Conservation (phyloP, 352 stramenopile genomes). For the Phytophthora litchii region DNA sequence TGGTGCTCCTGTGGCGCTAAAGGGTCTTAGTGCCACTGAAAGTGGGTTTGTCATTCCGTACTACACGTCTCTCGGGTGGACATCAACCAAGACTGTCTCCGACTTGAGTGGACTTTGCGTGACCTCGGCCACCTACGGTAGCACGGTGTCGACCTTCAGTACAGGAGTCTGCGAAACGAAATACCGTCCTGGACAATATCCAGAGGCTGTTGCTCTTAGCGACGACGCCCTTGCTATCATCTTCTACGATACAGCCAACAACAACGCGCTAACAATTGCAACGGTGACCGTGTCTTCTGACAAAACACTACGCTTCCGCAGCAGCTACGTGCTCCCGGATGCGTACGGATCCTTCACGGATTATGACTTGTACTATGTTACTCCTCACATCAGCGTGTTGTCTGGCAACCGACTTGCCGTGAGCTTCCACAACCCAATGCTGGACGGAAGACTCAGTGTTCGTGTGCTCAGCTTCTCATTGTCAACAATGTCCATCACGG, state of each 20-base stretch:
- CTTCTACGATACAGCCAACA: conserved; percentile 64
- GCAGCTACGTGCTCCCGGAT: conserved; percentile 50
- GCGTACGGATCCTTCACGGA: conserved; percentile 47
- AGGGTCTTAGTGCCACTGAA: conserved; percentile 16
- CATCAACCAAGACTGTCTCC: conserved; percentile 20
- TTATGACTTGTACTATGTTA: conserved; percentile 42
- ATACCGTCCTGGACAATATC: conserved; percentile 43
- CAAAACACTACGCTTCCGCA: conserved; percentile 44
- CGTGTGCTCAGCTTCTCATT: conserved; percentile 54
- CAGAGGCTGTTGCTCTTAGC: conserved; percentile 53
- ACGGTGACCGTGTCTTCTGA: conserved; percentile 38
- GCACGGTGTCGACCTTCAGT: conserved; percentile 35
- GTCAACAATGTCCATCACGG: conserved; percentile 47
- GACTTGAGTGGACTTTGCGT: conserved; percentile 48
- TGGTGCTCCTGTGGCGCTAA: conserved; percentile 40
- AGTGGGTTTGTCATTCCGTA: conserved; percentile 58
- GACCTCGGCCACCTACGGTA: conserved; percentile 38
- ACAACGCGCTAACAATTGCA: conserved; percentile 56
- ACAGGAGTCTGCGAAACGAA: conserved; percentile 47
- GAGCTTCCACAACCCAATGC: conserved; percentile 65
- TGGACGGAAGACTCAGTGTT: conserved; percentile 48
- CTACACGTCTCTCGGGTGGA: conserved; percentile 27
- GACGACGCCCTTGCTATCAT: conserved; percentile 47
- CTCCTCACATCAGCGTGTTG: conserved; percentile 39
- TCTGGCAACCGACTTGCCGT: conserved; percentile 61